These are phyloP conservation scores for Viridothelium virens DNA, from an alignment of 495 filamentous ascomycete species.

Conservation along the genomic window DNA sequence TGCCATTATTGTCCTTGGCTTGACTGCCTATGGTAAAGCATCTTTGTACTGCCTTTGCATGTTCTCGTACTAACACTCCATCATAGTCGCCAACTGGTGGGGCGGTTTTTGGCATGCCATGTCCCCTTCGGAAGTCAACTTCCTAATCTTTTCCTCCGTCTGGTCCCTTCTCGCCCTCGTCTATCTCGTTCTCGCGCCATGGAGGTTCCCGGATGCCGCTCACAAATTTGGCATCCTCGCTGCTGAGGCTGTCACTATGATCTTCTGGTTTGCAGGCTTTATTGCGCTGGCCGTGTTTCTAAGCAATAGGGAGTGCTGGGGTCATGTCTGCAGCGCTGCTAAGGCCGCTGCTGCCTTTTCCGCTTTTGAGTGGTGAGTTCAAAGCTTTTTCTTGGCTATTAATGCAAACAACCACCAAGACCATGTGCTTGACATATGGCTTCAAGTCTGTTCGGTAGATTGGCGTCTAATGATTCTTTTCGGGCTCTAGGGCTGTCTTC, in stretches of 20 bases:
- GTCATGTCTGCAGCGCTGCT: constrained; percentile 42
- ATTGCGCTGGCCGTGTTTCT: constrained; percentile 62
- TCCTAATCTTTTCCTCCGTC: constrained; percentile 64
- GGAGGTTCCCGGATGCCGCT: constrained; percentile 48
- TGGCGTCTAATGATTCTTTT: not conserved
- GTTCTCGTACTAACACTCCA: constrained; percentile 21
- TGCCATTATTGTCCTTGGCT: constrained; percentile 60
- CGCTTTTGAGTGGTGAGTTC: constrained; percentile 49
- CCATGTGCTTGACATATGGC: constrained; percentile 2
- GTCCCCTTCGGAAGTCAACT: constrained; percentile 49
- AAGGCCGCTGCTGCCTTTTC: constrained; percentile 49
- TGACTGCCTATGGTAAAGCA: constrained; percentile 61
- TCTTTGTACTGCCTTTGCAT: constrained; percentile 20
- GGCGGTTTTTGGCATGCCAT: constrained; percentile 28
- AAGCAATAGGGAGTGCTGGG: constrained; percentile 43
- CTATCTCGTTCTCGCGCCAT: constrained; percentile 58
- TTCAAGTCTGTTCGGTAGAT: too few species aligned
- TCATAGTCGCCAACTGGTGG: constrained; percentile 36
- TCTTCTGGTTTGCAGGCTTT: constrained; percentile 84
- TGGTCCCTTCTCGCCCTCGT: constrained; percentile 63
- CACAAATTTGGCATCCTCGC: constrained; percentile 56
- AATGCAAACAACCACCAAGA: not conserved
- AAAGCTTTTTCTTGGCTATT: constrained; percentile 5
- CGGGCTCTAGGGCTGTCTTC: constrained; percentile 43
- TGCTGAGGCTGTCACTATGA: constrained; percentile 64